Conservation (phyloP, 192 early-diverging fungal genomes). For the Coemansia sp. region DNA sequence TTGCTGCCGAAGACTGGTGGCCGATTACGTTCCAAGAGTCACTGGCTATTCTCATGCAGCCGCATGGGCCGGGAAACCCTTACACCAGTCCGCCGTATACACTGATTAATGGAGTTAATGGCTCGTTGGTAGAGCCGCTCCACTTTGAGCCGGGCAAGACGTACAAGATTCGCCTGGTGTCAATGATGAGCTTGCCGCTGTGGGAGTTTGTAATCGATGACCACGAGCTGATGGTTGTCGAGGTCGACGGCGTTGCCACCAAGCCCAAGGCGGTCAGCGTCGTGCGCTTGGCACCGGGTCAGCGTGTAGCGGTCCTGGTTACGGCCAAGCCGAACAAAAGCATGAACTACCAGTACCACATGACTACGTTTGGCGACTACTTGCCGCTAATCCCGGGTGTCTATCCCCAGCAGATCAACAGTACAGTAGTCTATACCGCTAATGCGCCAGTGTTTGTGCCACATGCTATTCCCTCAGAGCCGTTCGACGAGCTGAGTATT, state of each 20-base stretch:
- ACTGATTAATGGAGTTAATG: slow-evolving; percentile 64
- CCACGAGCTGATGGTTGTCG: slow-evolving; percentile 76
- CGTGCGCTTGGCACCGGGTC: slow-evolving; percentile 67
- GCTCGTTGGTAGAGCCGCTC: slow-evolving; percentile 48
- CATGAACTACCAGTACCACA: slow-evolving; percentile 72
- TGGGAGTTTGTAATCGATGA: slow-evolving; percentile 77
- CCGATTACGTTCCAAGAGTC: slow-evolving; percentile 58
- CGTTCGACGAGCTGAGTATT: slow-evolving; percentile 55
- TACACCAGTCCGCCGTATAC: slow-evolving; percentile 57
- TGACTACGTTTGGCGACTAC: slow-evolving; percentile 70
- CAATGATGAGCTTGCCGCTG: slow-evolving; percentile 70
- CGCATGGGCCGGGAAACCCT: neutral
- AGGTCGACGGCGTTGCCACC: slow-evolving; percentile 73
- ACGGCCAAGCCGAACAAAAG: slow-evolving; percentile 61
- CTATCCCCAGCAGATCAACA: slow-evolving; percentile 57
- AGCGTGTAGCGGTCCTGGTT: slow-evolving; percentile 80
- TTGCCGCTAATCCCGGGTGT: slow-evolving; percentile 62
- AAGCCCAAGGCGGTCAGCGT: slow-evolving; percentile 60
- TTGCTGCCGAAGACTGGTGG: slow-evolving; percentile 75
- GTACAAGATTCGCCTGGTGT: slow-evolving; percentile 80
- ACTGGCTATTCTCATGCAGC: slow-evolving; percentile 41
- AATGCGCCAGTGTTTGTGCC: slow-evolving; percentile 14
- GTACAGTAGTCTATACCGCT: slow-evolving; percentile 55
- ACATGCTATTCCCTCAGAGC: slow-evolving; percentile 21
- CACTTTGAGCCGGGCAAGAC: slow-evolving; percentile 73